Evolutionary conservation across 306 rosid species (phyloP), one percentile per base, ranked within the genome.

Genomic region (Luffa aegyptiaca): DNA sequence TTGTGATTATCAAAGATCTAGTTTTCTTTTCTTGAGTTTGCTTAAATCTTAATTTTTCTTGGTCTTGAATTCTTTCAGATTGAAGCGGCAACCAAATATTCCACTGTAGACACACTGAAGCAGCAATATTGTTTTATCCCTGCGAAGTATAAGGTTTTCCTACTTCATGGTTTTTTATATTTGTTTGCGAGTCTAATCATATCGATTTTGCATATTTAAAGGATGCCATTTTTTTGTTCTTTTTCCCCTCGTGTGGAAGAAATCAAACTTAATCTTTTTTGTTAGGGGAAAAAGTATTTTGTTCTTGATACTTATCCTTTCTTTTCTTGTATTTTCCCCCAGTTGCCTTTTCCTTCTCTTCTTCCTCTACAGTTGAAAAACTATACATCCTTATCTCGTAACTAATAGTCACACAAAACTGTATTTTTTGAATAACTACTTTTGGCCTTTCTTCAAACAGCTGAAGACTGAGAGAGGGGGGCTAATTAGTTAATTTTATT

Each of bases 81-180:
- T 26, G 31, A 26, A 26, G 31, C 31, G 31, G 31, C 31, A 35
- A 84, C 94, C 18, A 94, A 94, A 81, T 94, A 94, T 86, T 90
- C 98, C 35, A 94, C 98, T 0, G 98, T 91, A 16, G 96, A 92
- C 87, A 91, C 97, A 6, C 83, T 95, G 68, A 91, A 89, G 87
- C 98, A 95, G 83, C 90, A 91, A 79, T 92, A 82, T 81, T 82
- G 92, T 75, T 91, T 95, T 69, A 9, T 92, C 73, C 97, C 97
- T 26, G 90, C 97, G 52, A 85, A 86, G 77, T 88, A 86, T 76
- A 92, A 94, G 98, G 98, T 73, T 73, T 49, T 3, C 61, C n/a
- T 88, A 80, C 77, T 8, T 83, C 45, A 35, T 52, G 37, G 31
- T 26, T 26, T 26, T 0, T 26, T 26, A 26, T 26, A 26, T 26